These are phyloP conservation scores for Penicillium sp. DNA, from an alignment of 2,329 filamentous ascomycete species.

Conservation along the genomic window DNA sequence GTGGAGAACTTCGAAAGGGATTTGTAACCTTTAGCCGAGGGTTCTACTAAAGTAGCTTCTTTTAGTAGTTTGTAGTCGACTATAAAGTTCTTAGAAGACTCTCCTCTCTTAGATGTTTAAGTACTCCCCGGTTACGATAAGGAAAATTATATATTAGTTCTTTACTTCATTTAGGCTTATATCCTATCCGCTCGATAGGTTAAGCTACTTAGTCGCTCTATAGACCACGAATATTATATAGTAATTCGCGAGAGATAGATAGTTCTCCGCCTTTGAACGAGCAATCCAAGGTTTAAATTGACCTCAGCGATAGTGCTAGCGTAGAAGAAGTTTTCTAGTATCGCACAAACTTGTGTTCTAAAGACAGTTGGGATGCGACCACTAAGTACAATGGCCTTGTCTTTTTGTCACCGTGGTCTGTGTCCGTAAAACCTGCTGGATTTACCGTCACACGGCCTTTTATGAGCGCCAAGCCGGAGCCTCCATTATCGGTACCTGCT, in stretches of 20 bases:
- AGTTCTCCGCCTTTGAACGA: conserved; percentile 1
- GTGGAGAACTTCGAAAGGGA: conserved; percentile 21
- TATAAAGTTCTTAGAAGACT: conserved; percentile 19
- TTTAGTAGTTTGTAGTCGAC: conserved; percentile 8
- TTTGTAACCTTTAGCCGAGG: conserved; percentile 16
- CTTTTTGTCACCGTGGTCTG: conserved; percentile 26
- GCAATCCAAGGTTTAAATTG: conserved; percentile 12
- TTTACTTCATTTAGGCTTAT: conserved; percentile 31
- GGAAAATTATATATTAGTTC: conserved; percentile 24
- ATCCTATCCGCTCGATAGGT: conserved; percentile 28
- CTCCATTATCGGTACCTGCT: too few species aligned
- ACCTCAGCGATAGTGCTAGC: conserved; percentile 14
- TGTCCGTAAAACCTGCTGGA: conserved; percentile 10
- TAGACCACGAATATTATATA: conserved; percentile 14
- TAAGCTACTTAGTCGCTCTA: conserved; percentile 22
- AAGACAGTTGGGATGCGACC: conserved; percentile 17
- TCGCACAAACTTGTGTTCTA: conserved; percentile 15
- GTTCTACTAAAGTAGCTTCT: conserved; percentile 21
- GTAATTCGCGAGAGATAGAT: background rate
- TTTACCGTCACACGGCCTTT: conserved; percentile 2
- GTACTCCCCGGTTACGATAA: conserved; percentile 22
- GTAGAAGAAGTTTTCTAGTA: conserved; percentile 23
- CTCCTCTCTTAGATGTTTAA: conserved; percentile 18
- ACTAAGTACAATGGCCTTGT: conserved; percentile 20
- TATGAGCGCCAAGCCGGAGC: too few species aligned